Evolutionary conservation across 169 alveolate genomes (phyloP).

Genomic region (Pseudocohnilembus persalinus): DNA sequence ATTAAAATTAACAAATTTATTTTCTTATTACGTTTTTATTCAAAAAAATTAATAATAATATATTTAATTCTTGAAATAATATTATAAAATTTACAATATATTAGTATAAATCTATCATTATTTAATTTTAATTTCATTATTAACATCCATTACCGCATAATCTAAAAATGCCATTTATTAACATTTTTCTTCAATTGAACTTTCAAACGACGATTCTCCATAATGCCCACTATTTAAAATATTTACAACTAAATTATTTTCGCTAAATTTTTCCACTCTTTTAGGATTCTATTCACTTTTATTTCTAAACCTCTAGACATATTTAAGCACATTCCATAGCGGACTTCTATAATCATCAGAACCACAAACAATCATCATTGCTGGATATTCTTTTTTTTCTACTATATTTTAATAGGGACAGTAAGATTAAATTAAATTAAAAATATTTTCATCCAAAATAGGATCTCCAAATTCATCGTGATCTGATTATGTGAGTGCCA

Average conservation of each 20-base stretch:
- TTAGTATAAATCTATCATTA: no score
- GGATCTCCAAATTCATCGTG: slow-evolving; percentile 81
- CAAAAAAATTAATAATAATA: no score
- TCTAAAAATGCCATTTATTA: slow-evolving; percentile 40
- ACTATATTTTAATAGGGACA: slow-evolving; percentile 75
- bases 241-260: slow-evolving; percentile 39
- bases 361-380: slow-evolving; percentile 53
- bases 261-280: slow-evolving; percentile 28
- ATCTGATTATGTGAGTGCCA: slow-evolving; percentile 66
- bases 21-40: no score
- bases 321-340: slow-evolving; percentile 64
- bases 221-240: slow-evolving; percentile 37
- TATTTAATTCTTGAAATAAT: no score
- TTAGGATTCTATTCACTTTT: slow-evolving; percentile 18
- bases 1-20: no score
- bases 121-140: slow-evolving; percentile 8
- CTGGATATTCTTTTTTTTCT: slow-evolving; percentile 61
- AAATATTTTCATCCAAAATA: slow-evolving; percentile 26
- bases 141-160: slow-evolving; percentile 16
- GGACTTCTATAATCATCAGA: slow-evolving; percentile 70
- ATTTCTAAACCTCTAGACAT: slow-evolving; percentile 61
- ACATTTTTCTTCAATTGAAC: slow-evolving; percentile 17
- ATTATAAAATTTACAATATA: neutral
- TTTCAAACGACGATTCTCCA: slow-evolving; percentile 37
- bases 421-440: slow-evolving; percentile 51